Evolutionary conservation across 73 alveolate species (phyloP), one percentile per base, ranked within the genome.

Genomic region (Paraurostyla sp.): DNA sequence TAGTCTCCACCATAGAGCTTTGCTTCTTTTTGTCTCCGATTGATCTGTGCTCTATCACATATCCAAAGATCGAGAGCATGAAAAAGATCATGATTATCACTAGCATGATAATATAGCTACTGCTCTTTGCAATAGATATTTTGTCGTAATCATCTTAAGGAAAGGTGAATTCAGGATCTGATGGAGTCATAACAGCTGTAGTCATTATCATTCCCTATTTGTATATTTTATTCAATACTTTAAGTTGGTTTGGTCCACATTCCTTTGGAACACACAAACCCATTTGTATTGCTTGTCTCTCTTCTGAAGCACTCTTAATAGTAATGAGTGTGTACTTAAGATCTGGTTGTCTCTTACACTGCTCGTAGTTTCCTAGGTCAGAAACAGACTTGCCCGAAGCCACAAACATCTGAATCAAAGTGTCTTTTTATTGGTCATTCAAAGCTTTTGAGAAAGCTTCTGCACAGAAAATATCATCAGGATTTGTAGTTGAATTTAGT

Each of bases 21-120:
- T 78, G 69, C 11, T 54, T 51, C 78, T 78, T 78, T 50, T 78
- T 52, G 33, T 78, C 89, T 0, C 89, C 89, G 0, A 78, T 29
- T 32, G 27, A 29, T 23, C 23, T 13, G 48, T 78, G 18, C 52
- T 78, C 80, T 22, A 78, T 54, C 25, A 54, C n/a, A 43, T 78
- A 78, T 22, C 89, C 89, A 50, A 50, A 54, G 23, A 78, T 52
- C 20, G 89, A 78, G 43, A 78, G 78, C 42, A 50, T 9, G 36
- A 78, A 13, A 63, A 78, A 78, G 2, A 54, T 20, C 41, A 78
- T 13, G 42, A 78, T 11, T 0, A 54, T 29, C 7, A 49, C 6
- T 27, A 51, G 11, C 78, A 54, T 54, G 4, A 78, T 51, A 22
- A 48, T 51, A 43, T 29, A 50, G 11, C 89, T 57, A 51, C 35